phyloP scores from a whole-genome alignment of 495 filamentous ascomycete species.

The Venustampulla echinocandica region DNA sequence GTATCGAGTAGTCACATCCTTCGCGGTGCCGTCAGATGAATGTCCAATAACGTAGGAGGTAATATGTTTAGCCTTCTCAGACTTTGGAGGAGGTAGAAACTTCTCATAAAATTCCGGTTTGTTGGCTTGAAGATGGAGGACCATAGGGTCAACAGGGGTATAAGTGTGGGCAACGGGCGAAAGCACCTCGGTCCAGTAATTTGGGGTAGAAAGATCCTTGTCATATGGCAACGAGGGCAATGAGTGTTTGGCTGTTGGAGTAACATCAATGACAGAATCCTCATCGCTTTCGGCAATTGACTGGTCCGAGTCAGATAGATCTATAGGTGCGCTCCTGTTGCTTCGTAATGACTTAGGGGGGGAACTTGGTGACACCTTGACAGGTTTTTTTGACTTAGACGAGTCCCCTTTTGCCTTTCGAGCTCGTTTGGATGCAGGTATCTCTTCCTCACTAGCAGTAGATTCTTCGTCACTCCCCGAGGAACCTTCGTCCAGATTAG shows the following conservation, averaged over 20 bases:
- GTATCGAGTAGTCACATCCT: slow-evolving; percentile 92
- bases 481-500: slow-evolving; percentile 23
- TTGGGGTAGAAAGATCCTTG: slow-evolving; percentile 40
- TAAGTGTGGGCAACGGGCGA: slow-evolving; percentile 72
- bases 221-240: slow-evolving; percentile 24
- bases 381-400: slow-evolving; percentile 7
- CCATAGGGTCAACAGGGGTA: slow-evolving; percentile 67
- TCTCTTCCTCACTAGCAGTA: slow-evolving; percentile 7
- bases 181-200: slow-evolving; percentile 88
- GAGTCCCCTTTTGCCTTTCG: slow-evolving; percentile 17
- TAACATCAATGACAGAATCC: slow-evolving; percentile 35
- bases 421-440: not conserved
- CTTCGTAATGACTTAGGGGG: slow-evolving; percentile 1
- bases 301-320: slow-evolving; percentile 27
- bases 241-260: slow-evolving; percentile 26
- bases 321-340: slow-evolving; percentile 24
- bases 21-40: slow-evolving; percentile 78
- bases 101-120: slow-evolving; percentile 61
- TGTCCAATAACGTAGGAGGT: slow-evolving; percentile 88
- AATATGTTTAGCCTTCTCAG: slow-evolving; percentile 78
- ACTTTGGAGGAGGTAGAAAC: slow-evolving; percentile 73
- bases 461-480: slow-evolving; percentile 25
- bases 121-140: slow-evolving; percentile 58
- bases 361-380: slow-evolving; percentile 16
- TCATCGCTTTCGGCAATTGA: slow-evolving; percentile 18